Base-by-base conservation (phyloP, 495 filamentous ascomycete species). In the Astrothelium macrocarpum region DNA sequence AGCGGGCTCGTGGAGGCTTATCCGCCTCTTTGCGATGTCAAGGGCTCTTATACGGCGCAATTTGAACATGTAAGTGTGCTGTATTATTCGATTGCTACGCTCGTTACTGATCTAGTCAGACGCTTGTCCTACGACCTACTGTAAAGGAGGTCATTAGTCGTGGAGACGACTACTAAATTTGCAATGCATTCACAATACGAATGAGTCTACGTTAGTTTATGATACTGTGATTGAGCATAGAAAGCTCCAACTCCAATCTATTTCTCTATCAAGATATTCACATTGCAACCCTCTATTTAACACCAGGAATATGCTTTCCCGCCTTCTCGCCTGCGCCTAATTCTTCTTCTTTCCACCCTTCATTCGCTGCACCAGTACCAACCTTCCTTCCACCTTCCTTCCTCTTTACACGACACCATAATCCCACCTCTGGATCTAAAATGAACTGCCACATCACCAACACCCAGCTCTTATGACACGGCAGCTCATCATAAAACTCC, bases 381-480 rank as follows among this genome's bases (percentile, higher is more conserved):
- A 87, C 75, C 79, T 84, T 67, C 76, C 90, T 75, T n/a, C 85
- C 85, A 3, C 91, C 90, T 67, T 91, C 84, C 66, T 87, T 87
- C 63, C 94, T 80, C 85, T 97, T 99, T 12, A 99, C 93, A 31
- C 94, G 84, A 73, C 90, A 95, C 78, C 87, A 90, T 71, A 95
- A 82, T 1, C 91, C 90, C 53, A 97, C 88, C 70, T 90, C 81
- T 70, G 86, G 83, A 74, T 97, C 94, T 76, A 87, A 84, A 61
- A 97, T 87, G 72, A 99, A 99, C 59, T 90, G 89, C 89, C 90
- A 97, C 62, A 97, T 87, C 32, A 96, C 93, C 72, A 87, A 87
- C 9, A 85, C 81, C 94, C 94, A 99, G 78, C 91, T 96, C 62
- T 81, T 80, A 73, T 97, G 93, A 61, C 81, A 81, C 1, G 94